phyloP scores from a whole-genome alignment of 345 rosid species.

The Gossypium arboreum region DNA sequence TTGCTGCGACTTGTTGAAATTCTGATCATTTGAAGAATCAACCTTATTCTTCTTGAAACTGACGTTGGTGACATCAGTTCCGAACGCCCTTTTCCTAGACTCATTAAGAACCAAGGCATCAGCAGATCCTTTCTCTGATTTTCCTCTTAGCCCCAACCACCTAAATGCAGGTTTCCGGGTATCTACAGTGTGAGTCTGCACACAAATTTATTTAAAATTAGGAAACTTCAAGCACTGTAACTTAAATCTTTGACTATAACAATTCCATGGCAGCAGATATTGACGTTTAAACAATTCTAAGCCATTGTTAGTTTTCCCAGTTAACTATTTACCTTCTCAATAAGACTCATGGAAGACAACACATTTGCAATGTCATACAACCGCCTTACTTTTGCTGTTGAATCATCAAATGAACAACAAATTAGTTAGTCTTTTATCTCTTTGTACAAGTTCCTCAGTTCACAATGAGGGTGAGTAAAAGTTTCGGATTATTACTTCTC shows the following conservation, averaged over 20 bases:
- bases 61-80: slow-evolving; percentile 68
- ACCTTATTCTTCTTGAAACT: slow-evolving; percentile 41
- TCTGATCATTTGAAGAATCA: slow-evolving; percentile 31
- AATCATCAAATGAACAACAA: slow-evolving; percentile 1
- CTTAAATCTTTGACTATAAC: background rate
- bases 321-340: slow-evolving; percentile 64
- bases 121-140: slow-evolving; percentile 32
- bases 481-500: slow-evolving; percentile 51
- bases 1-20: slow-evolving; percentile 28
- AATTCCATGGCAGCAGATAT: background rate
- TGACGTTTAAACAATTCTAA: background rate
- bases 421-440: slow-evolving; percentile 3
- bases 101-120: slow-evolving; percentile 29
- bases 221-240: slow-evolving; percentile 3
- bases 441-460: background rate
- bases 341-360: slow-evolving; percentile 76
- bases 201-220: background rate
- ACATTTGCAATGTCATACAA: slow-evolving; percentile 37
- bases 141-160: slow-evolving; percentile 71
- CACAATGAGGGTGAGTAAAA: background rate
- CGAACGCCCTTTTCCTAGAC: slow-evolving; percentile 64
- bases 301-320: background rate
- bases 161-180: slow-evolving; percentile 80
- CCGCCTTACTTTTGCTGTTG: slow-evolving; percentile 87
- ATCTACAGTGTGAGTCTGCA: slow-evolving; percentile 78